Evolutionary conservation across 2,329 filamentous ascomycete genomes (phyloP).

Genomic region (Exophiala alcalophila): DNA sequence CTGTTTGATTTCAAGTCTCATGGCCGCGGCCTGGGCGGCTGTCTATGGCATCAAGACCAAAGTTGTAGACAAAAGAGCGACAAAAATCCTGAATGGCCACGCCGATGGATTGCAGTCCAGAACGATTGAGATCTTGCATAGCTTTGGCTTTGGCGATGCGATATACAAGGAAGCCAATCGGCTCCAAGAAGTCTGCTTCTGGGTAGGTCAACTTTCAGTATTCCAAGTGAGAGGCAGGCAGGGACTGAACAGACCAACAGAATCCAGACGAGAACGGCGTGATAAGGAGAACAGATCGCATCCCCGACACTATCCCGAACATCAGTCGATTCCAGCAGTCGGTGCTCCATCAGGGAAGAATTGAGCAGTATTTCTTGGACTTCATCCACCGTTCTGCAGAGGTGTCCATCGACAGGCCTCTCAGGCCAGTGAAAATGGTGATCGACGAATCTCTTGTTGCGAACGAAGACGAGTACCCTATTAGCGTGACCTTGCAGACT

Average conservation of each 20-base stretch:
- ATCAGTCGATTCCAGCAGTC: conserved; percentile 63
- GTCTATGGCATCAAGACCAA: conserved; percentile 49
- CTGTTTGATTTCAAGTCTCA: conserved; percentile 35
- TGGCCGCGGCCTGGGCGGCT: conserved; percentile 52
- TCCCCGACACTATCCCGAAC: conserved; percentile 61
- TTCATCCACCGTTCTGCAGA: conserved; percentile 46
- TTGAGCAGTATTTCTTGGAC: conserved; percentile 66
- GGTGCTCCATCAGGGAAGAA: conserved; percentile 67
- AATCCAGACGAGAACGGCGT: conserved; percentile 59
- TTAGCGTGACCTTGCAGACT: conserved; percentile 54
- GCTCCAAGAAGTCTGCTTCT: conserved; percentile 62
- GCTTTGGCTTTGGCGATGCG: conserved; percentile 64
- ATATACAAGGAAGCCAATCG: conserved; percentile 66
- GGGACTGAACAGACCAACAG: too few species aligned
- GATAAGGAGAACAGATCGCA: conserved; percentile 58
- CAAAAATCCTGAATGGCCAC: conserved; percentile 41
- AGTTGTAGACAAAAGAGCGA: conserved; percentile 47
- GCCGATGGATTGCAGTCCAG: conserved; percentile 61
- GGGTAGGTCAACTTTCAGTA: conserved; percentile 29
- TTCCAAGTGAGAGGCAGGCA: too few species aligned
- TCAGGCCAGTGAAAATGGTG: conserved; percentile 46
- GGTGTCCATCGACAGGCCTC: conserved; percentile 38
- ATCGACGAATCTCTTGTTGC: conserved; percentile 51
- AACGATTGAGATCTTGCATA: conserved; percentile 70
- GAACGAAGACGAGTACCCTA: conserved; percentile 54